A percentile compares a stretch with the other conserved stretches of the same genome.
Conservation (phyloP, 2,329 filamentous ascomycete species). For the Aaosphaeria arxii region DNA sequence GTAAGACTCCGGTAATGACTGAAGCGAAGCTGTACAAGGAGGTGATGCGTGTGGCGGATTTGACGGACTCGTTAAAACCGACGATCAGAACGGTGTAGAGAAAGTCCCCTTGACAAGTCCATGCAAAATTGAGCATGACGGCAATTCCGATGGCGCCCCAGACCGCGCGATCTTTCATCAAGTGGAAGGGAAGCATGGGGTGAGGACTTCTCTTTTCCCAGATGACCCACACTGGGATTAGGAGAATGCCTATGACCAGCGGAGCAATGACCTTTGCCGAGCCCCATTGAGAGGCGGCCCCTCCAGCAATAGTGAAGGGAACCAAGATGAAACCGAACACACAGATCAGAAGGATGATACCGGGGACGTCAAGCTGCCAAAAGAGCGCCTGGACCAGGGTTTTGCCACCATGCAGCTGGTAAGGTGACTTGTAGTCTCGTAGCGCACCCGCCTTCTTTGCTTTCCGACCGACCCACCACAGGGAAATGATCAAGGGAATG, state of each 20-base stretch:
- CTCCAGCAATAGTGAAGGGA: conserved; percentile 56
- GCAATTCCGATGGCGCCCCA: conserved; percentile 63
- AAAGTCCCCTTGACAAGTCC: conserved; percentile 63
- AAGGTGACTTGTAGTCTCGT: conserved; percentile 43
- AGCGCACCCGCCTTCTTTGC: conserved; percentile 53
- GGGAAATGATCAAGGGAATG: conserved; percentile 53
- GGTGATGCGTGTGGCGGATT: conserved; percentile 56
- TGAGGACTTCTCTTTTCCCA: conserved; percentile 54
- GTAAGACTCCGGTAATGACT: conserved; percentile 55
- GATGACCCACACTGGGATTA: conserved; percentile 49
- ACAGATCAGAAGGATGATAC: conserved; percentile 47
- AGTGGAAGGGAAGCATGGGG: conserved; percentile 58
- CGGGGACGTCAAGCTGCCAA: conserved; percentile 54
- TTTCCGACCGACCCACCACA: conserved; percentile 51
- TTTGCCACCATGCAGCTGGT: conserved; percentile 40
- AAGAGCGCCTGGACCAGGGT: conserved; percentile 48
- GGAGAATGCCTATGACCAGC: conserved; percentile 50
- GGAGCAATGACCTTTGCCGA: conserved; percentile 52
- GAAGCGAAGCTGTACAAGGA: conserved; percentile 58
- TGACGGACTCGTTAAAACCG: conserved; percentile 58
- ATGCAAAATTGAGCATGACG: conserved; percentile 53
- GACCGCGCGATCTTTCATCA: conserved; percentile 62
- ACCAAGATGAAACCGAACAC: conserved; percentile 49
- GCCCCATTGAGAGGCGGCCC: conserved; percentile 48
- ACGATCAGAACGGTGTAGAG: conserved; percentile 62